phyloP scores from a whole-genome alignment of 257 asterid species.

The Ilex asprella region DNA sequence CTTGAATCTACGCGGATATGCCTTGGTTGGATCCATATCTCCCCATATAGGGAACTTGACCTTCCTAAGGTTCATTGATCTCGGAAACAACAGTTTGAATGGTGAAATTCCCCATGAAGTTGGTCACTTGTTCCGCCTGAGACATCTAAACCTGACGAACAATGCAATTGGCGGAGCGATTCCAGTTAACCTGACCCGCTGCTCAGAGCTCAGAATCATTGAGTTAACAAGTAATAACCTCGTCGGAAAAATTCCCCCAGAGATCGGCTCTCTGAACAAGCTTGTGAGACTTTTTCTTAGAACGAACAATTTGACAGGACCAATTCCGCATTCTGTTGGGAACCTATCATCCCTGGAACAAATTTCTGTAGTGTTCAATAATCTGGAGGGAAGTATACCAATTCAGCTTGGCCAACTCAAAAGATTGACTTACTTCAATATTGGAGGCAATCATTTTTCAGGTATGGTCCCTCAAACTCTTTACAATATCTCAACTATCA shows the following conservation, averaged over 20 bases:
- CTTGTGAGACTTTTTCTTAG: conserved; percentile 8
- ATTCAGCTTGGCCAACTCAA: conserved; percentile 7
- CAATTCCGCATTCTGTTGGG: conserved; percentile 22
- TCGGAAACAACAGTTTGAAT: conserved; percentile 18
- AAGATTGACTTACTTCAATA: conserved; percentile 1
- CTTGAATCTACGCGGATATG: conserved; percentile 8
- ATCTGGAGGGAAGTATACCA: conserved; percentile 20
- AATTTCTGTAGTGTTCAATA: conserved; percentile 7
- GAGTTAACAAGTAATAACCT: conserved; percentile 10
- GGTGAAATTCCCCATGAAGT: conserved; percentile 22
- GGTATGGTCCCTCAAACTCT: conserved; percentile 16
- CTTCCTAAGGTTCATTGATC: conserved; percentile 1
- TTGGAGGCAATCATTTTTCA: conserved; percentile 11
- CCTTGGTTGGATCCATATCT: conserved; percentile 17
- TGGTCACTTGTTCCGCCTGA: conserved; percentile 11
- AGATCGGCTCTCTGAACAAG: conserved; percentile 13
- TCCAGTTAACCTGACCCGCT: conserved; percentile 15
- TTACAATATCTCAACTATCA: conserved; percentile 15
- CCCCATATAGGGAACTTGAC: conserved; percentile 22
- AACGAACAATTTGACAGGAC: conserved; percentile 16
- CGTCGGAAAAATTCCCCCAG: conserved; percentile 12
- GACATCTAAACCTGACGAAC: conserved; percentile 14
- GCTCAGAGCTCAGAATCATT: conserved; percentile 19
- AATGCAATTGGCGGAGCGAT: conserved; percentile 18
- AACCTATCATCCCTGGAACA: conserved; percentile 10